Evolutionary conservation across 208 protist genomes (phyloP).

Genomic region (Acanthamoeba lenticulata): DNA sequence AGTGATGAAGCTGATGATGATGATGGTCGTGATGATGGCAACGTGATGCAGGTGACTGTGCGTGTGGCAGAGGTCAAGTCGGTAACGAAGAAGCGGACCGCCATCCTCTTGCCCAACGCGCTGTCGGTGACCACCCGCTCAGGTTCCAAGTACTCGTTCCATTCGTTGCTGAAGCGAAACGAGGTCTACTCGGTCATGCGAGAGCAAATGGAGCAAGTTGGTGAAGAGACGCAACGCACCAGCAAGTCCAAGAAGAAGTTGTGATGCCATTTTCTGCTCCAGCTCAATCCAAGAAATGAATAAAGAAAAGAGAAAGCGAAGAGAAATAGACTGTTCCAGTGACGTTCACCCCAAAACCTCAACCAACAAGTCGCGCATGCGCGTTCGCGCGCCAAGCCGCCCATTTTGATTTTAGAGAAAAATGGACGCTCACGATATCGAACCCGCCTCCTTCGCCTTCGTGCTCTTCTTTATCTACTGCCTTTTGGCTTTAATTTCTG

Average conservation of each 20-base stretch:
- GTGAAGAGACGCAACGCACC: not conserved
- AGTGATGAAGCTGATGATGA: not conserved
- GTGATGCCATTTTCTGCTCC: too few relatives aligned
- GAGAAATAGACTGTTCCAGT: too few relatives aligned
- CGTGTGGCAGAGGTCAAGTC: not conserved
- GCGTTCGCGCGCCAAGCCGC: too few relatives aligned
- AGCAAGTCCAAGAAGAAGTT: not conserved
- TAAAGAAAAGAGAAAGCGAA: too few relatives aligned
- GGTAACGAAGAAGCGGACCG: conserved; percentile 20
- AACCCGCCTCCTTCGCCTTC: not conserved
- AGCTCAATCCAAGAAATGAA: too few relatives aligned
- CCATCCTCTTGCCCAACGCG: conserved; percentile 39
- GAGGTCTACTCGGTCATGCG: not conserved
- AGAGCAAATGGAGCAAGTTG: not conserved
- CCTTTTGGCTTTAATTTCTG: not conserved
- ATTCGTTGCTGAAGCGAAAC: not conserved
- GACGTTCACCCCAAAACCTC: too few relatives aligned
- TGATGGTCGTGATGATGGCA: not conserved
- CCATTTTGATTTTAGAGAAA: too few relatives aligned
- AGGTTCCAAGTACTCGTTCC: not conserved
- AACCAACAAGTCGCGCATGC: too few relatives aligned
- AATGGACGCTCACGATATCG: not conserved
- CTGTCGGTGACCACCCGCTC: not conserved
- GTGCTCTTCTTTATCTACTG: conserved; percentile 44
- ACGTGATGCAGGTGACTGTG: not conserved